Conservation (phyloP, 805 yeast species). For the Metschnikowia lochheadii region DNA sequence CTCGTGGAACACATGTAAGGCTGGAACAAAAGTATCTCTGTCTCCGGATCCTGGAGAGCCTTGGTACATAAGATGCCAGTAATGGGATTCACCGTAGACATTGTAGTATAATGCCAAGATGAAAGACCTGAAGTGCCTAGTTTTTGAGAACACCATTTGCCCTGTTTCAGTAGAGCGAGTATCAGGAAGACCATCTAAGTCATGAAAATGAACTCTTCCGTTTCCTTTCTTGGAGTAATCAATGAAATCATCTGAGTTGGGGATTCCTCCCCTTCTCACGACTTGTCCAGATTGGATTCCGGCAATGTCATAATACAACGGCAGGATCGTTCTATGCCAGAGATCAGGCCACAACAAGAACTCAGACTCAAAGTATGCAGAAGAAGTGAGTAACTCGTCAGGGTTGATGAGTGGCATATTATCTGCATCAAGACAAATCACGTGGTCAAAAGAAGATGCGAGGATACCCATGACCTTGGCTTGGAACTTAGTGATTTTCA, state of each 20-base stretch:
- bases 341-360: slow-evolving; percentile 36
- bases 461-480: slow-evolving; percentile 30
- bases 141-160: slow-evolving; percentile 32
- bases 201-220: slow-evolving; percentile 25
- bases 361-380: slow-evolving; percentile 23
- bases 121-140: slow-evolving; percentile 25
- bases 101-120: slow-evolving; percentile 33
- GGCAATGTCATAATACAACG: slow-evolving; percentile 30
- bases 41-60: slow-evolving; percentile 35
- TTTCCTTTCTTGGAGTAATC: slow-evolving; percentile 20
- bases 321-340: slow-evolving; percentile 33
- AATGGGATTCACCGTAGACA: slow-evolving; percentile 24
- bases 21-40: slow-evolving; percentile 36
- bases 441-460: slow-evolving; percentile 31
- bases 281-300: slow-evolving; percentile 28
- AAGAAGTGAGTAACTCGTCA: slow-evolving; percentile 23
- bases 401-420: slow-evolving; percentile 30
- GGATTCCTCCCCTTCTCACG: slow-evolving; percentile 24
- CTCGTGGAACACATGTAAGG: slow-evolving; percentile 33
- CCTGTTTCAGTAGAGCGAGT: slow-evolving; percentile 30
- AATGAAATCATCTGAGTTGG: slow-evolving; percentile 21
- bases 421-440: slow-evolving; percentile 32
- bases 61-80: slow-evolving; percentile 31
- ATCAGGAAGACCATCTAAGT: slow-evolving; percentile 28
- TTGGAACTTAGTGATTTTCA: slow-evolving; percentile 23